These are phyloP conservation scores for Xylaria arbuscula DNA, from an alignment of 2,329 filamentous ascomycete genomes.

Conservation along the genomic window DNA sequence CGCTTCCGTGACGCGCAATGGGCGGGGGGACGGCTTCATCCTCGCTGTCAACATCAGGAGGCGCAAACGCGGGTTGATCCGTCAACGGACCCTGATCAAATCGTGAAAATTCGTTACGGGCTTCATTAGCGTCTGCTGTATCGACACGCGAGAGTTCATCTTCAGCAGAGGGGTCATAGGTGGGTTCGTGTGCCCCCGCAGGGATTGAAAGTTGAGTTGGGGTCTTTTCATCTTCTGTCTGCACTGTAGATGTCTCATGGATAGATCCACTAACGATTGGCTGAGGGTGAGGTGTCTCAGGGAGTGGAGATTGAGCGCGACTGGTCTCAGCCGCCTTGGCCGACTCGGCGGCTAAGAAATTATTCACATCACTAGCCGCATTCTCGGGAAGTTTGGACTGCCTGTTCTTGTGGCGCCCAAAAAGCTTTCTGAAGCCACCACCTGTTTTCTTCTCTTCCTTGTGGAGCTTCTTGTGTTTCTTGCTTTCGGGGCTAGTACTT, in stretches of 20 bases:
- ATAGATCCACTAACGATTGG: slow-evolving; percentile 40
- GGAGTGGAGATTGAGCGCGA: slow-evolving; percentile 46
- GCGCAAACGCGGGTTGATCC: slow-evolving; percentile 87
- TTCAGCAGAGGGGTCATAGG: slow-evolving; percentile 59
- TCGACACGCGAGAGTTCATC: slow-evolving; percentile 69
- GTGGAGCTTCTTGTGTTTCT: slow-evolving; percentile 65
- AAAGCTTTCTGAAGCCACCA: slow-evolving; percentile 70
- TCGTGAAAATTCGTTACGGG: slow-evolving; percentile 68
- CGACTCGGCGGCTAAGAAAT: slow-evolving; percentile 59
- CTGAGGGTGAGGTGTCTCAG: slow-evolving; percentile 44
- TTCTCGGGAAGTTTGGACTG: slow-evolving; percentile 67
- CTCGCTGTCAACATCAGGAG: slow-evolving; percentile 63
- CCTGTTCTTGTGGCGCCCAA: slow-evolving; percentile 71
- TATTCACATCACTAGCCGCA: slow-evolving; percentile 62
- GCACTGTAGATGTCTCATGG: slow-evolving; percentile 44
- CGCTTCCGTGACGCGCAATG: slow-evolving; percentile 57
- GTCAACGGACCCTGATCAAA: slow-evolving; percentile 91
- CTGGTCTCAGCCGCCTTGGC: slow-evolving; percentile 44
- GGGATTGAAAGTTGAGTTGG: slow-evolving; percentile 46
- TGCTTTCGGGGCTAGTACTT: slow-evolving; percentile 57
- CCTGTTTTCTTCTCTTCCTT: slow-evolving; percentile 58
- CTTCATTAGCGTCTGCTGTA: slow-evolving; percentile 67
- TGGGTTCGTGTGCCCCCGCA: slow-evolving; percentile 48
- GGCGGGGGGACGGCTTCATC: slow-evolving; percentile 64
- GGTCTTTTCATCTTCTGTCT: slow-evolving; percentile 43